Conservation (phyloP, 1,139 yeast species). For the Magnusiomyces suaveolens region DNA sequence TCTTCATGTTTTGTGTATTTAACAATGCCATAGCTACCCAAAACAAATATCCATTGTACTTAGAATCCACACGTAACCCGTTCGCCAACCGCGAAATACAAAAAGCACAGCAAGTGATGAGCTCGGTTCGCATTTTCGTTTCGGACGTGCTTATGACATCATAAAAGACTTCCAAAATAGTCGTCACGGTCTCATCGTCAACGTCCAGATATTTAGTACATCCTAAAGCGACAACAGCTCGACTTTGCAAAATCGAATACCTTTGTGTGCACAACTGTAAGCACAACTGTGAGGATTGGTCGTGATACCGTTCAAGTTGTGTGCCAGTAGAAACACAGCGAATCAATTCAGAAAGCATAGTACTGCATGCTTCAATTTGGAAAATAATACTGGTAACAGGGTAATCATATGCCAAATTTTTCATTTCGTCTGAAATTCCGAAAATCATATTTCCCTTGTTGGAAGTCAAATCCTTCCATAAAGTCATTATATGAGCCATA, state of each 20-base stretch:
- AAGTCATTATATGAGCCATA: conserved; percentile 19
- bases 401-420: conserved; percentile 35
- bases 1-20: conserved; percentile 21
- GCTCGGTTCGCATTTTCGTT: conserved; percentile 30
- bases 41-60: conserved; percentile 47
- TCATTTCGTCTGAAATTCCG: conserved; percentile 63
- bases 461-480: conserved; percentile 54
- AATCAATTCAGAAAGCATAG: conserved; percentile 49
- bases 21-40: conserved; percentile 51
- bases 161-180: conserved; percentile 31
- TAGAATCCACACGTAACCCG: conserved; percentile 50
- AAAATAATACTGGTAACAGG: conserved; percentile 45
- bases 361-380: conserved; percentile 56
- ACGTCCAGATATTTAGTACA: conserved; percentile 57
- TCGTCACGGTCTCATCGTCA: conserved; percentile 49
- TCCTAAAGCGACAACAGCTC: conserved; percentile 68
- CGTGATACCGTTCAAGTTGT: conserved; percentile 41
- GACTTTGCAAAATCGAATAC: conserved; percentile 55
- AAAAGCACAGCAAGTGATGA: conserved; percentile 31
- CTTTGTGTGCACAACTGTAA: conserved; percentile 51
- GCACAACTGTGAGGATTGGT: conserved; percentile 62
- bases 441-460: conserved; percentile 67
- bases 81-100: conserved; percentile 49
- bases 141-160: conserved; percentile 28
- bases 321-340: conserved; percentile 39